Percentiles rank a stretch among this genome's conserved stretches.
Evolutionary conservation across 768 basidiomycete species (phyloP).

Genomic region (Dendrothele bispora): DNA sequence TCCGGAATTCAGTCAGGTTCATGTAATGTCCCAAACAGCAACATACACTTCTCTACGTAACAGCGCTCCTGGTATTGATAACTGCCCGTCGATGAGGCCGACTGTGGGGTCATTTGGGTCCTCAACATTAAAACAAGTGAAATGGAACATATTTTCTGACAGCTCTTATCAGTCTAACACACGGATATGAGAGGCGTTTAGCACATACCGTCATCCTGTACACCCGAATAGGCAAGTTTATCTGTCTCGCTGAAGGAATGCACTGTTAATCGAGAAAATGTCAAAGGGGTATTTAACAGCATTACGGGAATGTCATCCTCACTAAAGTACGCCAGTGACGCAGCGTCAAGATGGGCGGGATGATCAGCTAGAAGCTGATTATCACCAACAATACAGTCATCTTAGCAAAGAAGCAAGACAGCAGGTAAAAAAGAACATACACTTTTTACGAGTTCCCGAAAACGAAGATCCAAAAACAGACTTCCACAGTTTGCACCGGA

Average conservation of each 20-base stretch:
- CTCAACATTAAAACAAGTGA: slow-evolving; percentile 87
- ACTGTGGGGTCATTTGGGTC: slow-evolving; percentile 80
- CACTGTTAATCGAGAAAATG: slow-evolving; percentile 37
- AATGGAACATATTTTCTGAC: slow-evolving; percentile 82
- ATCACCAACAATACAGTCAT: slow-evolving; percentile 1
- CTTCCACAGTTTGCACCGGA: slow-evolving; percentile 88
- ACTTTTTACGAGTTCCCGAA: slow-evolving; percentile 76
- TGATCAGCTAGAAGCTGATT: slow-evolving; percentile 72
- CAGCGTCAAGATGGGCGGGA: slow-evolving; percentile 79
- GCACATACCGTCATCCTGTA: slow-evolving; percentile 68
- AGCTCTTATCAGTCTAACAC: slow-evolving; percentile 6
- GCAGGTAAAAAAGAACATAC: slow-evolving; percentile 8
- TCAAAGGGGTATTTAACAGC: slow-evolving; percentile 3
- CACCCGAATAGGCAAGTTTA: slow-evolving; percentile 74
- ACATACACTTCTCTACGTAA: slow-evolving; percentile 68
- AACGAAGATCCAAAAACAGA: slow-evolving; percentile 84
- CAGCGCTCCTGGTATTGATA: slow-evolving; percentile 78
- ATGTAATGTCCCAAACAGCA: background rate
- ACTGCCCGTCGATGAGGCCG: slow-evolving; percentile 79
- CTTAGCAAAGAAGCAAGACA: background rate
- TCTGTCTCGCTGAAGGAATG: slow-evolving; percentile 88
- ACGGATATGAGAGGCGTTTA: background rate
- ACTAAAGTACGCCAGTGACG: slow-evolving; percentile 83
- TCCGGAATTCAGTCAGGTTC: background rate
- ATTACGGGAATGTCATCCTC: slow-evolving; percentile 16